A percentile compares a stretch with the other conserved stretches of the same genome.
These are phyloP conservation scores for Aspergillus amoenus DNA, from an alignment of 2,329 filamentous ascomycete species.

Conservation along the genomic window DNA sequence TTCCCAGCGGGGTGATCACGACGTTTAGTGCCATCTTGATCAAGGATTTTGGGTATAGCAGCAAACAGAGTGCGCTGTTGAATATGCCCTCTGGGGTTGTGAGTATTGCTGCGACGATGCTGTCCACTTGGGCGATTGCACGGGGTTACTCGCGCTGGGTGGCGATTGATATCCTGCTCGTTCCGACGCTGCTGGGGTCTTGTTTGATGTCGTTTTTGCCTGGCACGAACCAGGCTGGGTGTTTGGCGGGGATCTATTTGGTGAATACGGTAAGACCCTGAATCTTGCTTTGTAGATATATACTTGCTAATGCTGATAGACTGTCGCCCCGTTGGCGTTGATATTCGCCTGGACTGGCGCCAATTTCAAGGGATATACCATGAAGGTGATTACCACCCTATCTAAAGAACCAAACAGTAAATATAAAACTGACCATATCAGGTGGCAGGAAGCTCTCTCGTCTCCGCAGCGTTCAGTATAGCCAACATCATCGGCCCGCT, in stretches of 20 bases:
- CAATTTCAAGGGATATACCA: slow-evolving; percentile 51
- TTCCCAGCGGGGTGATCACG: slow-evolving; percentile 47
- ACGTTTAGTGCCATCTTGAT: slow-evolving; percentile 47
- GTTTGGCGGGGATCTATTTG: slow-evolving; percentile 45
- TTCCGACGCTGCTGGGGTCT: slow-evolving; percentile 47
- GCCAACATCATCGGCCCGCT: slow-evolving; percentile 38
- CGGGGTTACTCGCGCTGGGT: slow-evolving; percentile 40
- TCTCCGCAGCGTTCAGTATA: slow-evolving; percentile 44
- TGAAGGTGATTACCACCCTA: slow-evolving; percentile 23
- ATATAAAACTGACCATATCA: no score
- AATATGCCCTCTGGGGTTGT: slow-evolving; percentile 47
- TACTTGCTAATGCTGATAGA: slow-evolving; percentile 8
- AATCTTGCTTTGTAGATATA: no score
- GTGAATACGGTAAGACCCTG: slow-evolving; percentile 22
- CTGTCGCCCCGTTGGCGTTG: slow-evolving; percentile 42
- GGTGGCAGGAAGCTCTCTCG: slow-evolving; percentile 18
- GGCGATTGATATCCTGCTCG: slow-evolving; percentile 43
- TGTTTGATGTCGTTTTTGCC: slow-evolving; percentile 38
- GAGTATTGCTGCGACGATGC: slow-evolving; percentile 38
- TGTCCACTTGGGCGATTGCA: slow-evolving; percentile 40
- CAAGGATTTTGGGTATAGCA: slow-evolving; percentile 43
- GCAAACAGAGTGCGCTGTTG: slow-evolving; percentile 44
- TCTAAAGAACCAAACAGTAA: slow-evolving; percentile 29
- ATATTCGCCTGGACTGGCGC: slow-evolving; percentile 46
- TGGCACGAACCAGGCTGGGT: slow-evolving; percentile 38